Conservation (phyloP, 2,329 filamentous ascomycete species). For the Bisporella sp. region DNA sequence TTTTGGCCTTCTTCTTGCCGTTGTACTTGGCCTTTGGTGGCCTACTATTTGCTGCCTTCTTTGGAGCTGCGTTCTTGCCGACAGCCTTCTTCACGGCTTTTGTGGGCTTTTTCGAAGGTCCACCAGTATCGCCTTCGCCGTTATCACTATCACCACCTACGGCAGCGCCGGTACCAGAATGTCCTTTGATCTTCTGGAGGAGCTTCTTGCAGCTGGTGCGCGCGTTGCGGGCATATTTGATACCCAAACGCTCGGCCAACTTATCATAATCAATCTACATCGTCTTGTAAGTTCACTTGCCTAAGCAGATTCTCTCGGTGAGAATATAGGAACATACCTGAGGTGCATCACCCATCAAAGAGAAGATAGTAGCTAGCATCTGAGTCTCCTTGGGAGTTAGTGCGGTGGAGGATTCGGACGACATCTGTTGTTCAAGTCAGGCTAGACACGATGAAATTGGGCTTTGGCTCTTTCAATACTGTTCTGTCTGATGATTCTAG, state of each 20-base stretch:
- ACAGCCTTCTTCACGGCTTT: conserved; percentile 1
- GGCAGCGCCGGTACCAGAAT: neutral
- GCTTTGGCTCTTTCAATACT: too few relatives aligned
- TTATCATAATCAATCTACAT: conserved; percentile 32
- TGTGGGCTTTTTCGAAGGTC: neutral
- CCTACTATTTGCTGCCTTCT: conserved; percentile 1
- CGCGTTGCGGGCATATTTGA: conserved; percentile 36
- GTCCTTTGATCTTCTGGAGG: conserved; percentile 14
- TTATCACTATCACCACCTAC: conserved; percentile 7
- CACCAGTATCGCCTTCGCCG: neutral
- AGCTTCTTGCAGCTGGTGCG: conserved; percentile 12
- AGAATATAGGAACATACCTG: neutral
- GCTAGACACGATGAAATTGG: too few relatives aligned
- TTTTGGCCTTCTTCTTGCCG: neutral
- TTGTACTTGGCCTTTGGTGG: neutral
- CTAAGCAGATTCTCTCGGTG: neutral
- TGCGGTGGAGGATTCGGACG: neutral
- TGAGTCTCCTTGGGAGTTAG: conserved; percentile 7
- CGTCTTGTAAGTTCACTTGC: neutral
- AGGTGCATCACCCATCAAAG: conserved; percentile 11
- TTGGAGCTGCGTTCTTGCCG: neutral
- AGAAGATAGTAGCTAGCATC: conserved; percentile 8
- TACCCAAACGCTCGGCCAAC: conserved; percentile 30
- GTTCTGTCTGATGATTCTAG: too few relatives aligned
- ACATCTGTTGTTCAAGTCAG: too few relatives aligned